Evolutionary conservation across 495 filamentous ascomycete species (phyloP).

Genomic region (Oleoguttula mirabilis): DNA sequence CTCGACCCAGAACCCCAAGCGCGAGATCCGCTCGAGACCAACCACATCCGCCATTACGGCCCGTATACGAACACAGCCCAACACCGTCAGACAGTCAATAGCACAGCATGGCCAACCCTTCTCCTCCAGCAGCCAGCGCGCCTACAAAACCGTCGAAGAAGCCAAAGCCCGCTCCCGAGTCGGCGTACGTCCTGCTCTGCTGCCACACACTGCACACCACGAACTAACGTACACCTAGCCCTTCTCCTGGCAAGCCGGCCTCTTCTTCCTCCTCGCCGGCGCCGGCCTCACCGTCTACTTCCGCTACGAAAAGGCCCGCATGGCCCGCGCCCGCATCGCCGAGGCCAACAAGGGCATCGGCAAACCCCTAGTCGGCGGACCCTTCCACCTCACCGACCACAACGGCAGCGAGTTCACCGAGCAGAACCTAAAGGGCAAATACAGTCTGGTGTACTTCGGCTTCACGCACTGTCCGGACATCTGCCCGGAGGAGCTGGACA

Average conservation of each 20-base stretch:
- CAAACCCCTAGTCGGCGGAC: slow-evolving; percentile 81
- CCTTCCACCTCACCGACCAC: slow-evolving; percentile 71
- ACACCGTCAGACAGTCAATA: too few species aligned
- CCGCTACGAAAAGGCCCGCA: slow-evolving; percentile 73
- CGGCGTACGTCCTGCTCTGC: slow-evolving; percentile 14
- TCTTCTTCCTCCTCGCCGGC: slow-evolving; percentile 72
- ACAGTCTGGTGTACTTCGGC: slow-evolving; percentile 81
- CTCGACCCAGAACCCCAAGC: slow-evolving; percentile 13
- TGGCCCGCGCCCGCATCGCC: slow-evolving; percentile 73
- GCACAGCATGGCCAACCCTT: slow-evolving; percentile 14
- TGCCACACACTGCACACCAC: background rate
- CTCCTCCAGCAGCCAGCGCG: slow-evolving; percentile 12
- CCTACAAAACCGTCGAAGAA: slow-evolving; percentile 24
- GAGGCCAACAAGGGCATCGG: slow-evolving; percentile 89
- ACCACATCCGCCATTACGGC: background rate
- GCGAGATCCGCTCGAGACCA: slow-evolving; percentile 16
- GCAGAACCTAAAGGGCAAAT: slow-evolving; percentile 73
- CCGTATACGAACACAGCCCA: background rate
- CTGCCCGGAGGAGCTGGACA: slow-evolving; percentile 96
- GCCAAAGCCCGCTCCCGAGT: slow-evolving; percentile 17
- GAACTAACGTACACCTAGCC: slow-evolving; percentile 38
- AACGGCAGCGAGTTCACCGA: slow-evolving; percentile 63
- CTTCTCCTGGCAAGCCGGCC: slow-evolving; percentile 79
- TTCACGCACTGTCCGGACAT: slow-evolving; percentile 98
- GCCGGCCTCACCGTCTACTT: slow-evolving; percentile 77